Conservation (phyloP, 208 protist species). For the Crithidia thermophila region DNA sequence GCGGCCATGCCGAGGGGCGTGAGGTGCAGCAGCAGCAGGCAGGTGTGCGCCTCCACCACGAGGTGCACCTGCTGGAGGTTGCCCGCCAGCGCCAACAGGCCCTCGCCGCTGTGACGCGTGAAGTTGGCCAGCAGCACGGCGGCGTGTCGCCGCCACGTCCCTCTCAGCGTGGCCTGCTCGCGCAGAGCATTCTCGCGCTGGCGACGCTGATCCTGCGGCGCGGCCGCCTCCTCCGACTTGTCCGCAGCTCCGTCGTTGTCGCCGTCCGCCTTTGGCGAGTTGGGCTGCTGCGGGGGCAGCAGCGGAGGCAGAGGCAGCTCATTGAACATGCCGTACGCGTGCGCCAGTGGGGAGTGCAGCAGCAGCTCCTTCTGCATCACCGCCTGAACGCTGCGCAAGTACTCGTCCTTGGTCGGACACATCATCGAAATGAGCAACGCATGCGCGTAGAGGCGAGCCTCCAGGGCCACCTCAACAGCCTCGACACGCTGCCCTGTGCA, state of each 20-base stretch:
- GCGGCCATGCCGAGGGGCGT: slow-evolving; percentile 35
- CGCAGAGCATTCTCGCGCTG: slow-evolving; percentile 3
- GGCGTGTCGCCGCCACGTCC: slow-evolving; percentile 60
- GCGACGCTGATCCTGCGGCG: background rate
- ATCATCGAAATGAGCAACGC: slow-evolving; percentile 90
- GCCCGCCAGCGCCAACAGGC: slow-evolving; percentile 53
- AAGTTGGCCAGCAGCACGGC: slow-evolving; percentile 69
- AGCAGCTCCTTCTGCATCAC: slow-evolving; percentile 61
- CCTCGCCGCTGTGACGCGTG: slow-evolving; percentile 57
- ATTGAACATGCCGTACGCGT: slow-evolving; percentile 86
- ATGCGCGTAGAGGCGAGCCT: slow-evolving; percentile 58
- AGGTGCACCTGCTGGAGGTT: slow-evolving; percentile 44
- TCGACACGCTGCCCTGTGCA: slow-evolving; percentile 61
- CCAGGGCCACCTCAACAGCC: slow-evolving; percentile 64
- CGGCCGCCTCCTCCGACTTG: background rate
- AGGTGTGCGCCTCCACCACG: slow-evolving; percentile 69
- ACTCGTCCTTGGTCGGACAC: slow-evolving; percentile 78
- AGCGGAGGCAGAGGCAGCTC: slow-evolving; percentile 69
- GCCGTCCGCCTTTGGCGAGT: background rate
- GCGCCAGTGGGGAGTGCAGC: slow-evolving; percentile 62
- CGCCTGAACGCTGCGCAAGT: slow-evolving; percentile 62
- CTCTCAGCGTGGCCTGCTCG: slow-evolving; percentile 23
- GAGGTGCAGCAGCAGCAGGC: slow-evolving; percentile 66
- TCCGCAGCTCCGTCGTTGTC: background rate
- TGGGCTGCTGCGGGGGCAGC: slow-evolving; percentile 15